A percentile compares a stretch with the other conserved stretches of the same genome.
Evolutionary conservation across 352 stramenopile species (phyloP).

Genomic region (Peronospora belbahrii): DNA sequence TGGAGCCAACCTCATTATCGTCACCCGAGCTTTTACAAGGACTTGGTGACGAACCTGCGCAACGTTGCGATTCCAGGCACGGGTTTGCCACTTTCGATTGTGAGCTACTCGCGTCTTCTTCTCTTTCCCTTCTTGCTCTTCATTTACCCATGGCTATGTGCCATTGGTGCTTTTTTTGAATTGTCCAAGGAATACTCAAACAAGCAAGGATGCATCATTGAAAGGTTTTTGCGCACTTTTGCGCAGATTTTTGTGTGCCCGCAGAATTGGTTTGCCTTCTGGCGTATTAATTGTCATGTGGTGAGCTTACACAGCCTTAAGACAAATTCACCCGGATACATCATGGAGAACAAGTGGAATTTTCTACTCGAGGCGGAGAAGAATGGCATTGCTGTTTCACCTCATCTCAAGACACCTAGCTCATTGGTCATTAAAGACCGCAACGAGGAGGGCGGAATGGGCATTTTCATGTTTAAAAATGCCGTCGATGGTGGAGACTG

Average conservation of each 20-base stretch:
- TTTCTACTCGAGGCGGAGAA: conserved; percentile 92
- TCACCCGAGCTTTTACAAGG: conserved; percentile 90
- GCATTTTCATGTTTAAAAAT: conserved; percentile 97
- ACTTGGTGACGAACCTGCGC: conserved; percentile 94
- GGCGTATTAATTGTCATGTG: conserved; percentile 93
- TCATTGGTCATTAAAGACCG: conserved; percentile 95
- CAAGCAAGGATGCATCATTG: conserved; percentile 64
- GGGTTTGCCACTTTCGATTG: conserved; percentile 88
- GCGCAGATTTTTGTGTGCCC: conserved; percentile 72
- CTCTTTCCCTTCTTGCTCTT: conserved; percentile 84
- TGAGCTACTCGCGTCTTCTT: conserved; percentile 78
- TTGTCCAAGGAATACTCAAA: conserved; percentile 49
- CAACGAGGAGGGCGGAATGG: conserved; percentile 96
- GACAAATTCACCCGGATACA: conserved; percentile 88
- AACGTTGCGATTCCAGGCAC: conserved; percentile 97
- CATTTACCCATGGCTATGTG: conserved; percentile 83
- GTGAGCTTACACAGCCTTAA: conserved; percentile 92
- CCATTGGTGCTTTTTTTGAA: conserved; percentile 76
- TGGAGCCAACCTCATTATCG: conserved; percentile 96
- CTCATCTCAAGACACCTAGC: conserved; percentile 86
- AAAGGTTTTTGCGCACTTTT: conserved; percentile 88
- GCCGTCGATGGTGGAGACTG: conserved; percentile 88
- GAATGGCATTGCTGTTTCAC: conserved; percentile 88
- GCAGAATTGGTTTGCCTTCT: conserved; percentile 97
- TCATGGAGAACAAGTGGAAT: conserved; percentile 98